Percentiles rank a stretch among this genome's conserved stretches.
Conservation (phyloP, 108 stramenopile genomes). For the Skeletonema marinoi region DNA sequence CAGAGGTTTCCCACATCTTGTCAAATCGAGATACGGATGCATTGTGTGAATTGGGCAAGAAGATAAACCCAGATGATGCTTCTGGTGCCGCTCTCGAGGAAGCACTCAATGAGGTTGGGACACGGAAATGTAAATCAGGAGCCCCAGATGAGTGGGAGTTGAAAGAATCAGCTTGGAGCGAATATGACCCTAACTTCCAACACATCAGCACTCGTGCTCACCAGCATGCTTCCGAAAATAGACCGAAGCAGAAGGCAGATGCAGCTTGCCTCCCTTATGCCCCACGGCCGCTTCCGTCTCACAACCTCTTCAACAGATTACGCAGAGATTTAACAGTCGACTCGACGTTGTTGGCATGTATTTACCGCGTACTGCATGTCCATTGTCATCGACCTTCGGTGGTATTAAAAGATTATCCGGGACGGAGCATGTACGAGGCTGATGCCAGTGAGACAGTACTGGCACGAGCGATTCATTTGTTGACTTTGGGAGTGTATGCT, state of each 20-base stretch:
- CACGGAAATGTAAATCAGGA: slow-evolving; percentile 58
- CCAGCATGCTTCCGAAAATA: slow-evolving; percentile 73
- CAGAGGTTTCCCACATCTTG: slow-evolving; percentile 71
- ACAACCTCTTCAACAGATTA: slow-evolving; percentile 60
- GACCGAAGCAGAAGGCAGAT: slow-evolving; percentile 51
- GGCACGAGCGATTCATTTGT: slow-evolving; percentile 75
- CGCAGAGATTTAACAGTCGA: slow-evolving; percentile 78
- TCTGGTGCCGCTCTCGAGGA: slow-evolving; percentile 78
- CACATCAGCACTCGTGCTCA: slow-evolving; percentile 71
- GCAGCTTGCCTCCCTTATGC: slow-evolving; percentile 56
- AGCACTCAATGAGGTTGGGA: slow-evolving; percentile 75
- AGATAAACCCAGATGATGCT: slow-evolving; percentile 83
- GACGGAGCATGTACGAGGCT: slow-evolving; percentile 61
- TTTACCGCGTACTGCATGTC: slow-evolving; percentile 74
- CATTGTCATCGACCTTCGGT: slow-evolving; percentile 57
- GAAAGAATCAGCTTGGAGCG: slow-evolving; percentile 61
- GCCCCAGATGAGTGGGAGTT: slow-evolving; percentile 83
- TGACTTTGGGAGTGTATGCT: slow-evolving; percentile 80
- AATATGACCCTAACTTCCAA: slow-evolving; percentile 85
- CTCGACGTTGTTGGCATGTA: slow-evolving; percentile 57
- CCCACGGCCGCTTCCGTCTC: slow-evolving; percentile 57
- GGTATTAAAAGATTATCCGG: slow-evolving; percentile 40
- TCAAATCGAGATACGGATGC: slow-evolving; percentile 35
- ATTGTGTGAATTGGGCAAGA: slow-evolving; percentile 38
- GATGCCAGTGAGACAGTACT: slow-evolving; percentile 78